Evolutionary conservation across 2,329 filamentous ascomycete genomes (phyloP), one percentile per base, ranked within the genome.

Genomic region (Fusarium pseudograminearum): DNA sequence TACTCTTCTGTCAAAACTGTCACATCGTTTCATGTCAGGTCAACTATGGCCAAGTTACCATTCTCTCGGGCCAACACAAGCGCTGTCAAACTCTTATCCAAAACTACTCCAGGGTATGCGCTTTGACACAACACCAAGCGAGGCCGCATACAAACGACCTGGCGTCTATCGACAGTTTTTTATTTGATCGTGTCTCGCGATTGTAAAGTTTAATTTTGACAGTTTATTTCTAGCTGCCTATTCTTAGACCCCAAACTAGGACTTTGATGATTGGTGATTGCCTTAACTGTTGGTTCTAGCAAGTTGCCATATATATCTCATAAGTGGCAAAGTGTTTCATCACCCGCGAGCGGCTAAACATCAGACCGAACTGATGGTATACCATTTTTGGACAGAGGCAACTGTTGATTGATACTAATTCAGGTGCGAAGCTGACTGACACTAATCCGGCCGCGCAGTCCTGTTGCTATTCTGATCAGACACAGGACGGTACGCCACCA

Each of bases 281-380:
- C 12, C 24, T 16, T 14, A 20, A 16, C 22, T 22, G 30, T 55
- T 16, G 30, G 28, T 38, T 18, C 28, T 34, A 51, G 36, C 24
- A 30, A 7, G 18, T 30, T 60, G 6, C 47, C 67, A 62, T 34
- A 28, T 48, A 53, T 28, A 57, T 62, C 47, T 31, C 24, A 18
- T 22, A 18, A 45, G 51, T 51, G 61, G 65, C 46, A 28, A 56
- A 11, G 5, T 26, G 20, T 67, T 52, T 60, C 55, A 55, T 34
- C 16, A 54, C 61, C 38, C 47, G 47, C 66, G 56, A 42, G 66
- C 61, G 66, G 46, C 20, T 66, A 53, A 46, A 9, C 11, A 46
- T 20, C 28, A 48, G 2, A 24, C 16, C 20, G 18, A n/a, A 15
- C 14, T 10, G 11, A 18, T 31, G 20, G 34, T 46, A 7, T 50